Percentiles rank a stretch among this genome's conserved stretches.
Evolutionary conservation across 192 early-diverging fungal genomes (phyloP).

Genomic region (Mortierella hygrophila): DNA sequence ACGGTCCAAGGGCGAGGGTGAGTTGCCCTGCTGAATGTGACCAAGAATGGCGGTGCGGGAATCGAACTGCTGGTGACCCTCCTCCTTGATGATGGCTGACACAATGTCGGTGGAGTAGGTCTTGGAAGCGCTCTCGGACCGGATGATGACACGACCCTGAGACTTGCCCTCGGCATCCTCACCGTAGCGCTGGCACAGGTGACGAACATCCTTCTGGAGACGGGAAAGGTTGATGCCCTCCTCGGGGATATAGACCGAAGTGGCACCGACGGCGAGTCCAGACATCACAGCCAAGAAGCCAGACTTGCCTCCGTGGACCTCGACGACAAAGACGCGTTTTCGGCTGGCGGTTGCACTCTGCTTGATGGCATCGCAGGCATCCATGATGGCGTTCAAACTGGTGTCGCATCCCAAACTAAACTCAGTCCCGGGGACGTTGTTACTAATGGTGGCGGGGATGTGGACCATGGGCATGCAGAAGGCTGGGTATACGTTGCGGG

Average conservation of each 20-base stretch:
- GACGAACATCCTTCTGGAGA: slow-evolving; percentile 88
- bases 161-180: slow-evolving; percentile 77
- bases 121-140: slow-evolving; percentile 75
- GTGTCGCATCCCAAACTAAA: slow-evolving; percentile 96
- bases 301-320: slow-evolving; percentile 96
- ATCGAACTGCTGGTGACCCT: slow-evolving; percentile 91
- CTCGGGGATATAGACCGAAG: slow-evolving; percentile 94
- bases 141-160: slow-evolving; percentile 92
- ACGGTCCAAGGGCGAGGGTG: slow-evolving; percentile 95
- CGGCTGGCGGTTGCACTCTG: slow-evolving; percentile 91
- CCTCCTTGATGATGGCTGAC: slow-evolving; percentile 86
- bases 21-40: slow-evolving; percentile 95
- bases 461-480: slow-evolving; percentile 95
- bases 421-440: slow-evolving; percentile 98
- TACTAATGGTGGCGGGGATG: slow-evolving; percentile 95
- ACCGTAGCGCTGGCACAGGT: slow-evolving; percentile 81
- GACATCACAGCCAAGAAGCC: slow-evolving; percentile 93
- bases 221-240: slow-evolving; percentile 83
- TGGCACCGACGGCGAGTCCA: slow-evolving; percentile 90
- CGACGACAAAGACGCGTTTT: slow-evolving; percentile 95
- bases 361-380: slow-evolving; percentile 91
- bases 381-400: slow-evolving; percentile 93
- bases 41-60: slow-evolving; percentile 92
- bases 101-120: slow-evolving; percentile 95
- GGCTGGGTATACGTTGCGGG: slow-evolving; percentile 86